These are phyloP conservation scores for Acer saccharum DNA, from an alignment of 345 rosid genomes.

Conservation along the genomic window DNA sequence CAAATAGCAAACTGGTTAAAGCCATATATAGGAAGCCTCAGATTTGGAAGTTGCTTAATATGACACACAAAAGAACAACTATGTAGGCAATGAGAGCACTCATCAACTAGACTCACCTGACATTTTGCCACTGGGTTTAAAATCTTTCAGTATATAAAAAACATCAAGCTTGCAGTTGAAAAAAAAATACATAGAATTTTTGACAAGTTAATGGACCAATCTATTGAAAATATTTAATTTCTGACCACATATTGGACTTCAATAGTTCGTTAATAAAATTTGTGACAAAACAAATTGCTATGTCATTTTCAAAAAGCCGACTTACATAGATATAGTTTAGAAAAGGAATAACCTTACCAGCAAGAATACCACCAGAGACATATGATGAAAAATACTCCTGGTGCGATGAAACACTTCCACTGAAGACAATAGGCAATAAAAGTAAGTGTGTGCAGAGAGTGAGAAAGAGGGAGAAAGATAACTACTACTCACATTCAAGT, in stretches of 20 bases:
- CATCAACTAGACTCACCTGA: neutral
- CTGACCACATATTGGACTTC: neutral
- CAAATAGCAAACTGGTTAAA: neutral
- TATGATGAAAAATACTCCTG: conserved; percentile 53
- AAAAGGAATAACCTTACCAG: conserved; percentile 55
- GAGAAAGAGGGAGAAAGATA: conserved; percentile 5
- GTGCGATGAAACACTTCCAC: conserved; percentile 76
- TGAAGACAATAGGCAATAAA: conserved; percentile 39
- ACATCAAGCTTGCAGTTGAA: neutral
- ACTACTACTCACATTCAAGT: conserved; percentile 10
- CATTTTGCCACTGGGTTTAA: neutral
- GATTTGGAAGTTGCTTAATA: neutral
- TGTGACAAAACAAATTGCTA: neutral
- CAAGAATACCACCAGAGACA: conserved; percentile 93
- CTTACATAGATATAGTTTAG: neutral
- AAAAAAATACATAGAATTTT: neutral
- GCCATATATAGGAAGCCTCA: neutral
- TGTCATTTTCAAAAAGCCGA: conserved; percentile 3
- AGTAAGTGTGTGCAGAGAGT: conserved; percentile 15
- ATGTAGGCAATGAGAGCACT: neutral
- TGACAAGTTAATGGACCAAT: neutral
- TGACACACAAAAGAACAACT: neutral
- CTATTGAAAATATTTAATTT: conserved; percentile 4
- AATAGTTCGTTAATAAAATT: neutral
- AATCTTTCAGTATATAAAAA: neutral